phyloP scores from a whole-genome alignment of 345 rosid genomes.

The Citrus inodora region DNA sequence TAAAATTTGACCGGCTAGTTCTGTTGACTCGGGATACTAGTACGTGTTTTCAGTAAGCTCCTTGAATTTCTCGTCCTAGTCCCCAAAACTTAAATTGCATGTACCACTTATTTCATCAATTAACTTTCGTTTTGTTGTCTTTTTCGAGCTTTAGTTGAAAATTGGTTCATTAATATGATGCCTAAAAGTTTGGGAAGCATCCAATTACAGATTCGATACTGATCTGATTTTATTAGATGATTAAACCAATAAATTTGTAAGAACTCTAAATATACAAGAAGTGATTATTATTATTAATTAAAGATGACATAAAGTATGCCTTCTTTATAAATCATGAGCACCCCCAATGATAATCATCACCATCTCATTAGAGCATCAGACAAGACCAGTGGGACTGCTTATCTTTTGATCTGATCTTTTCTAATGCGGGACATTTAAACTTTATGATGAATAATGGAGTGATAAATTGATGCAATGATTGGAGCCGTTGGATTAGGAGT shows the following conservation, averaged over 20 bases:
- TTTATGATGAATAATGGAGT: slow-evolving; percentile 10
- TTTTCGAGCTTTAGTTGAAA: too few relatives aligned
- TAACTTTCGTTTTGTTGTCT: too few relatives aligned
- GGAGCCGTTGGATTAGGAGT: slow-evolving; percentile 28
- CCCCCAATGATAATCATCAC: neutral
- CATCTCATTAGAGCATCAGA: neutral
- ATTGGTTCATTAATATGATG: too few relatives aligned
- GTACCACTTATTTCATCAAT: too few relatives aligned
- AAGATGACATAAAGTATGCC: neutral
- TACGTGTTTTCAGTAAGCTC: too few relatives aligned
- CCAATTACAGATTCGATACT: too few relatives aligned
- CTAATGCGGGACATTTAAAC: slow-evolving; percentile 6
- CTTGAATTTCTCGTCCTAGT: too few relatives aligned
- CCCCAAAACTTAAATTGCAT: too few relatives aligned
- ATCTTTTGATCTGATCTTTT: neutral
- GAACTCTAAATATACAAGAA: too few relatives aligned
- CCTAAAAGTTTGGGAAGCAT: too few relatives aligned
- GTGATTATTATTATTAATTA: neutral
- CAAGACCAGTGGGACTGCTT: neutral
- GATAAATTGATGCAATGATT: slow-evolving; percentile 16
- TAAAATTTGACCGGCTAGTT: too few relatives aligned
- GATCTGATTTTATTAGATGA: neutral
- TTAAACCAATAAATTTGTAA: neutral
- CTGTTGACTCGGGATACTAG: too few relatives aligned
- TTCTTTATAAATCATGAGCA: neutral